Conservation (phyloP, 192 early-diverging fungal genomes). For the Coemansia pectinata region DNA sequence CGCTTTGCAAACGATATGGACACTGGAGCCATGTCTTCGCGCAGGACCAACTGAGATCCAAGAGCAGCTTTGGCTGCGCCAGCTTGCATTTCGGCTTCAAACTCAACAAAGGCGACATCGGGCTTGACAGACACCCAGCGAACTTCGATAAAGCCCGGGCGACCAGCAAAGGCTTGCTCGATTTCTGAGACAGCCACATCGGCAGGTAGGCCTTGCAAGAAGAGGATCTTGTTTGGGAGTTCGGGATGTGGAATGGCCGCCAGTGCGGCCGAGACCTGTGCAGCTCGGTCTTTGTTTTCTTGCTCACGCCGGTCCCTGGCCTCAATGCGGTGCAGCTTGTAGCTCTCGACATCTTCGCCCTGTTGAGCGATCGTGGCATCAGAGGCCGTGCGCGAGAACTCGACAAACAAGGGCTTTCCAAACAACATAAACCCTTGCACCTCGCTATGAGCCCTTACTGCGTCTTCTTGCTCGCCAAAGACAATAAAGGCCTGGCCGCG, state of each 20-base stretch:
- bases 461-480: conserved; percentile 71
- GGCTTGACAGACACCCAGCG: conserved; percentile 89
- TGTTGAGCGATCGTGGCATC: conserved; percentile 58
- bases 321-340: conserved; percentile 22
- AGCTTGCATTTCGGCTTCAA: conserved; percentile 80
- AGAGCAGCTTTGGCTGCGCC: conserved; percentile 76
- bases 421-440: conserved; percentile 84
- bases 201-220: conserved; percentile 83
- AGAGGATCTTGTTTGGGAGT: conserved; percentile 92
- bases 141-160: conserved; percentile 93
- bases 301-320: conserved; percentile 24
- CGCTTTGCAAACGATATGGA: conserved; percentile 38
- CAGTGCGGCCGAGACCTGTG: conserved; percentile 14
- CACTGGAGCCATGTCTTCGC: conserved; percentile 19
- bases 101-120: conserved; percentile 97
- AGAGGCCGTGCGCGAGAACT: conserved; percentile 37
- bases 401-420: conserved; percentile 72
- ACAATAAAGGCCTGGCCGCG: conserved; percentile 95
- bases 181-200: conserved; percentile 73
- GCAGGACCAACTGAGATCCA: conserved; percentile 15
- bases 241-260: conserved; percentile 70
- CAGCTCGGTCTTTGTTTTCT: conserved; percentile 9
- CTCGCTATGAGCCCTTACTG: conserved; percentile 76
- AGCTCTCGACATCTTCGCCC: conserved; percentile 58
- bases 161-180: conserved; percentile 56